Percentiles rank a stretch among this genome's conserved stretches.
These are phyloP conservation scores for Cicer yamashitae DNA, from an alignment of 306 rosid genomes.

Conservation along the genomic window DNA sequence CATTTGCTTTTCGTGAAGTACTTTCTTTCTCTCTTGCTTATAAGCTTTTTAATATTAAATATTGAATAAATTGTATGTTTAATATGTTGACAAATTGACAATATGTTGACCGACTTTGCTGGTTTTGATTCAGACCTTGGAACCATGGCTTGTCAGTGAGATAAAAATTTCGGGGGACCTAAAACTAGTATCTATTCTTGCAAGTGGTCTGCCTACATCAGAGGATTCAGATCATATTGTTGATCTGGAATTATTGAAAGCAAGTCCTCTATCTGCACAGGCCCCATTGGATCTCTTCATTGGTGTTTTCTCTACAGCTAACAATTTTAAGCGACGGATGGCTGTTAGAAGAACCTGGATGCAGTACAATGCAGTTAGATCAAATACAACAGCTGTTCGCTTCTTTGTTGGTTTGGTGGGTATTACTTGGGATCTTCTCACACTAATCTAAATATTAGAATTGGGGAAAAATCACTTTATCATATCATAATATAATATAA, in stretches of 20 bases:
- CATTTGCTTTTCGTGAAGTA: conserved; percentile 95
- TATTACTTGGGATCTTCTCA: conserved; percentile 38
- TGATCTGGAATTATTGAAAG: conserved; percentile 74
- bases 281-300: conserved; percentile 73
- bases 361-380: conserved; percentile 85
- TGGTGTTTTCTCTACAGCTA: conserved; percentile 97
- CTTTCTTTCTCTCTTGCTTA: conserved; percentile 31
- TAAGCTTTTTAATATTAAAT: conserved; percentile 7
- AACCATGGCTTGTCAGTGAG: conserved; percentile 97
- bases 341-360: conserved; percentile 99
- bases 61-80: conserved; percentile 33
- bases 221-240: conserved; percentile 91
- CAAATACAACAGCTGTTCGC: conserved; percentile 75
- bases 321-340: conserved; percentile 96
- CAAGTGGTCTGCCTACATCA: conserved; percentile 94
- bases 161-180: conserved; percentile 82
- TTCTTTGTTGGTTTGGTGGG: conserved; percentile 99
- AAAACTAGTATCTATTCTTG: conserved; percentile 82
- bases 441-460: conserved; percentile 19
- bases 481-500: conserved; percentile 13
- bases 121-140: conserved; percentile 77
- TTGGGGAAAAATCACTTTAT: background rate
- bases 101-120: conserved; percentile 46
- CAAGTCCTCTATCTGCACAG: conserved; percentile 61
- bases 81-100: conserved; percentile 31